Base-by-base conservation (phyloP, 768 basidiomycete genomes). In the Fomitopsis serialis region DNA sequence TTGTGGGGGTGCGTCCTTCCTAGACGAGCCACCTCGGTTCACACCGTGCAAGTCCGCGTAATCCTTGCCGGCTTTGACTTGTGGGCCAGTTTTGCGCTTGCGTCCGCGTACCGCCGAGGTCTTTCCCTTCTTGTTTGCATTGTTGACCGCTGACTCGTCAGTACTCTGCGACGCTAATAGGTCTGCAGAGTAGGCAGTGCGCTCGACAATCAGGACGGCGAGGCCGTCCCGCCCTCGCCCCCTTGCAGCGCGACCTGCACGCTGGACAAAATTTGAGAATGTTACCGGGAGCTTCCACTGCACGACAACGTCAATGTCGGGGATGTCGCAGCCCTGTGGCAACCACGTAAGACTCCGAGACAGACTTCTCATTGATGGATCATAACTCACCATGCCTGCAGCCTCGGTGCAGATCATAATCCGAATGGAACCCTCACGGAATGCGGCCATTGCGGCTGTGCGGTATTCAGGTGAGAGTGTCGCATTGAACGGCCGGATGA, bases 371-470 rank as follows among this genome's bases (percentile, higher is more conserved):
- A 32, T 5, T 32, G 29, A 34, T 7, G 10, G 19, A 24, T 42
- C 1, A 50, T 25, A 6, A 42, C 66, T 25, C 23, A 68, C 70
- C 69, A 71, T 70, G 25, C 69, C 69, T 17, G 69, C 67, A 10
- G 70, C 72, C 54, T 73, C 70, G 0, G 72, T 73, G 53, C 70
- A 72, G 2, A 71, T 57, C 7, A 72, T 22, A 2, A 73, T 59
- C 0, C 68, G 63, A 1, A 73, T 32, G 11, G 29, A 11, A 11
- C 70, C 69, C 0, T 29, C 35, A 29, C 61, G 63, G 56, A 72
- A 71, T 1, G 61, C 42, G 0, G 32, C 11, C 65, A 72, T 65
- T 0, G 66, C 63, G 1, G 47, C 19, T 2, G 32, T n/a, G 2
- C 66, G 62, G 52, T 68, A 64, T 8, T 61, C 45, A 0, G 19